Percentiles rank a stretch among this genome's conserved stretches.
Evolutionary conservation across 75 land plant species (phyloP).

Genomic region (Pinus taeda): DNA sequence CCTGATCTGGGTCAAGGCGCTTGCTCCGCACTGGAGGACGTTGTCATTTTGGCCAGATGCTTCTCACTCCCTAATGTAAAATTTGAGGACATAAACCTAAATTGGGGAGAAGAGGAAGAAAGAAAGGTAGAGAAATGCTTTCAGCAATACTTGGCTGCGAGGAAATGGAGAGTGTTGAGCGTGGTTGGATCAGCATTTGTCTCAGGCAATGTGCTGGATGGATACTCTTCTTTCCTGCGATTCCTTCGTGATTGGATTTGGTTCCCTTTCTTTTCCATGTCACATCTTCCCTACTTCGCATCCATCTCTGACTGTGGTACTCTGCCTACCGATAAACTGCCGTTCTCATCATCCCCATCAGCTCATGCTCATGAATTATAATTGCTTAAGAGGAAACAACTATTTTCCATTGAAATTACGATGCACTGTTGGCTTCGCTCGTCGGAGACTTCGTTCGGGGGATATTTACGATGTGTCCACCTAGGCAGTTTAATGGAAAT

Average conservation of each 20-base stretch:
- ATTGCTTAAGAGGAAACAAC: too few species aligned
- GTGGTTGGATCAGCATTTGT: neutral
- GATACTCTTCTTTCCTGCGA: neutral
- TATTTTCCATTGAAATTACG: too few species aligned
- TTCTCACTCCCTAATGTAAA: neutral
- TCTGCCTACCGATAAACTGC: too few species aligned
- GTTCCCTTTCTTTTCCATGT: conserved; percentile 12
- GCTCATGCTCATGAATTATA: too few species aligned
- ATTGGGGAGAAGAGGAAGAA: conserved; percentile 9
- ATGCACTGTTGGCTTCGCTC: too few species aligned
- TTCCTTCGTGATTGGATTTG: conserved; percentile 17
- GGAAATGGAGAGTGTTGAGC: conserved; percentile 1
- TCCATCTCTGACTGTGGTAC: too few species aligned
- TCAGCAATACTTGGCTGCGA: conserved; percentile 9
- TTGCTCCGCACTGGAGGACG: conserved; percentile 77
- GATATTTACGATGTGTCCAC: too few species aligned
- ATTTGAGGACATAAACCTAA: neutral
- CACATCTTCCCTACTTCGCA: neutral
- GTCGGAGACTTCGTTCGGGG: too few species aligned
- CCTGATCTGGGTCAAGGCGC: conserved; percentile 90
- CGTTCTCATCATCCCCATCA: too few species aligned
- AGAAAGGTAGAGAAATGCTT: conserved; percentile 23
- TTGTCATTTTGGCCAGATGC: conserved; percentile 21
- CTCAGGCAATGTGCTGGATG: neutral
- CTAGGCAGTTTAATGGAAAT: too few species aligned